Evolutionary conservation across 2,329 filamentous ascomycete genomes (phyloP).

Genomic region (Aspergillus bombycis): DNA sequence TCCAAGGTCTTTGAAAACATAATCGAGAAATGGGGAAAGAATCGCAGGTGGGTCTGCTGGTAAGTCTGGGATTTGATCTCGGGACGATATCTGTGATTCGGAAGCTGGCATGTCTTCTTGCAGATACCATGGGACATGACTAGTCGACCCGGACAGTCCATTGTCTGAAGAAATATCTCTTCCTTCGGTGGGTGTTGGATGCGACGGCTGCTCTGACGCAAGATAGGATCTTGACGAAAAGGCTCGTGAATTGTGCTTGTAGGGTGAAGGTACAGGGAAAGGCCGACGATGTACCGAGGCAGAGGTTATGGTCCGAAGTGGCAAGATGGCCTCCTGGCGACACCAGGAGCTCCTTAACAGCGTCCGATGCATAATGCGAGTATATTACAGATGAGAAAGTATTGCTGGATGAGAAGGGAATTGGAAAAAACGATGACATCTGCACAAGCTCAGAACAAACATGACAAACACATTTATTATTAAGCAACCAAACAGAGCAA

Average conservation of each 20-base stretch:
- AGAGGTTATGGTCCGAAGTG: constrained; percentile 32
- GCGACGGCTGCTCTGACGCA: constrained; percentile 27
- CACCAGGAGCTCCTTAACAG: constrained; percentile 35
- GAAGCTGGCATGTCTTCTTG: constrained; percentile 62
- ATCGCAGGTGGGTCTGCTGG: constrained; percentile 73
- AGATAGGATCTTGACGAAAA: constrained; percentile 29
- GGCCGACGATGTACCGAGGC: constrained; percentile 26
- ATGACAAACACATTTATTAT: constrained; percentile 13
- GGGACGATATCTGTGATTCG: constrained; percentile 51
- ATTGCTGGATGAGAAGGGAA: background rate
- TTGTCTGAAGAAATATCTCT: constrained; percentile 5
- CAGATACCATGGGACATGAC: constrained; percentile 75
- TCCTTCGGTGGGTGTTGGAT: constrained; percentile 9
- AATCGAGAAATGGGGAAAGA: constrained; percentile 72
- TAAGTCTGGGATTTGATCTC: constrained; percentile 63
- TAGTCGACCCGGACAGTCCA: constrained; percentile 12
- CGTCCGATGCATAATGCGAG: constrained; percentile 34
- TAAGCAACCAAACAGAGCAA: constrained; percentile 26
- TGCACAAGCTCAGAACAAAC: constrained; percentile 12
- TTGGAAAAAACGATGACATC: constrained; percentile 1
- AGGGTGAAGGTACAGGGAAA: constrained; percentile 17
- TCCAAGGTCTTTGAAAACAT: constrained; percentile 81
- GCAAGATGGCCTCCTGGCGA: constrained; percentile 32
- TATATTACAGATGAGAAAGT: background rate
- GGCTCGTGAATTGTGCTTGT: constrained; percentile 20